These are phyloP conservation scores for Coprinopsis marcescibilis DNA, from an alignment of 768 basidiomycete species.

Conservation along the genomic window DNA sequence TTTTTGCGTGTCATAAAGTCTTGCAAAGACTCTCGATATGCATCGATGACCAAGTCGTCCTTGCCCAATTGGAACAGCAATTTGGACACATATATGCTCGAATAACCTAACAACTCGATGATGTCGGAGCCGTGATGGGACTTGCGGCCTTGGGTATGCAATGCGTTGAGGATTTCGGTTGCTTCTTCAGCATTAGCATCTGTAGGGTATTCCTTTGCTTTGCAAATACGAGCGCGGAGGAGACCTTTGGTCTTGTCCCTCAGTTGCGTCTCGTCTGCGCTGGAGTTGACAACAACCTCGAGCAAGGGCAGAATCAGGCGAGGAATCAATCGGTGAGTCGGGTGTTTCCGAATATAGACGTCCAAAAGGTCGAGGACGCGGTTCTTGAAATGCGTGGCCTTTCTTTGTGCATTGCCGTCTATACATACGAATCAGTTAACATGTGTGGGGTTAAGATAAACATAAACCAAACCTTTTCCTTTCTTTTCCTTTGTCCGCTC, in stretches of 20 bases:
- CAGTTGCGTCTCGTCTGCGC: conserved; percentile 81
- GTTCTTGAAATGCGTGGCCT: conserved; percentile 95
- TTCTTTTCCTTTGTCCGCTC: conserved; percentile 57
- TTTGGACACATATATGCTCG: conserved; percentile 65
- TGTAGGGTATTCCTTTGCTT: conserved; percentile 62
- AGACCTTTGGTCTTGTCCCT: conserved; percentile 82
- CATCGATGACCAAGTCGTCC: conserved; percentile 39
- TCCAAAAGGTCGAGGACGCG: conserved; percentile 94
- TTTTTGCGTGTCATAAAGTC: conserved; percentile 82
- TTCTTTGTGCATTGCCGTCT: conserved; percentile 71
- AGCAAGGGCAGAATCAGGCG: conserved; percentile 72
- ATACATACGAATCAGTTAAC: not conserved
- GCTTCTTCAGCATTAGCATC: conserved; percentile 39
- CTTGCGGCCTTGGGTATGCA: conserved; percentile 72
- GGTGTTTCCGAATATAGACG: conserved; percentile 70
- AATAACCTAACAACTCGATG: conserved; percentile 58
- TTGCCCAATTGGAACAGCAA: conserved; percentile 36
- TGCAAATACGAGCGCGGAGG: conserved; percentile 65
- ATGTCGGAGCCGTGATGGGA: conserved; percentile 56
- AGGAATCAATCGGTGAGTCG: conserved; percentile 62
- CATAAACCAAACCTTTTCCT: conserved; percentile 51
- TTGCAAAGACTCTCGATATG: conserved; percentile 59
- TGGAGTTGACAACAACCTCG: conserved; percentile 60
- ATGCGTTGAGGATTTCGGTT: conserved; percentile 44
- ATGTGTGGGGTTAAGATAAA: not conserved